Conservation (phyloP, 1,139 yeast genomes). For the Pichia sp. region DNA sequence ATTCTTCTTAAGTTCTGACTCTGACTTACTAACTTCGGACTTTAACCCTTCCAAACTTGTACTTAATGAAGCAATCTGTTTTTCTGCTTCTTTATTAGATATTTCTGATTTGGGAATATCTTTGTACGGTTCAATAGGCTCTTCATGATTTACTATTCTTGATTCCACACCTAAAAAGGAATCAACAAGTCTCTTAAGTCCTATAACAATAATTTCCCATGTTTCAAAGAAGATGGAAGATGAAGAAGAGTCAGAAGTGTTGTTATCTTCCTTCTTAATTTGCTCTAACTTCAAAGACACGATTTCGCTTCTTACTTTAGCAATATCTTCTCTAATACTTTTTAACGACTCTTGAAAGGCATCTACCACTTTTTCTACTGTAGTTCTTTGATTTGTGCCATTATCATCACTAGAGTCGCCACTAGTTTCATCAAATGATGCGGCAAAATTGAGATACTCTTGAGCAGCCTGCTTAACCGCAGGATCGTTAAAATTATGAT, state of each 20-base stretch:
- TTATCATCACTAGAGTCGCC: neutral
- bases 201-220: neutral
- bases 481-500: slow-evolving; percentile 86
- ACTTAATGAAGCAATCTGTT: slow-evolving; percentile 12
- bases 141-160: neutral
- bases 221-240: neutral
- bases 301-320: slow-evolving; percentile 5
- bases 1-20: slow-evolving; percentile 27
- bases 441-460: slow-evolving; percentile 51
- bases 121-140: neutral
- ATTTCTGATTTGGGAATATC: neutral
- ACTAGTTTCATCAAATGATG: slow-evolving; percentile 20
- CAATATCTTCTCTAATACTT: slow-evolving; percentile 1
- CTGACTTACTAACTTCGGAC: slow-evolving; percentile 24
- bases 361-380: neutral
- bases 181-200: slow-evolving; percentile 10
- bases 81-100: slow-evolving; percentile 9
- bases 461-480: slow-evolving; percentile 76
- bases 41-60: slow-evolving; percentile 21
- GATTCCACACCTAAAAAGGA: slow-evolving; percentile 18
- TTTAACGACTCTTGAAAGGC: neutral
- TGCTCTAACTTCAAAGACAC: neutral
- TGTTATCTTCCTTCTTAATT: neutral
- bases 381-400: neutral
- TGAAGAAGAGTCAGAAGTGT: neutral